Percentiles rank a stretch among this genome's conserved stretches.
phyloP scores from a whole-genome alignment of 306 rosid species.

The Trifolium repens region DNA sequence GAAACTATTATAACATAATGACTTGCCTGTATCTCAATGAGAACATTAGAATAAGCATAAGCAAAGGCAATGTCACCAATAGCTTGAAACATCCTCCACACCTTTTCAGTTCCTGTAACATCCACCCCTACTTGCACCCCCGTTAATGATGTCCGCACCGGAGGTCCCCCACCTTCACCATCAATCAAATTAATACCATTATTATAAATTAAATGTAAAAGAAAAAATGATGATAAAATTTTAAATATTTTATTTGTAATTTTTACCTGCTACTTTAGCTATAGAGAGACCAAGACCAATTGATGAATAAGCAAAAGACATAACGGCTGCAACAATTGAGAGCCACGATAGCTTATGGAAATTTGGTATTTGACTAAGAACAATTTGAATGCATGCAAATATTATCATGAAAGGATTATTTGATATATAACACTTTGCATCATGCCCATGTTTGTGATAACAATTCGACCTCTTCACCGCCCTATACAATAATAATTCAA shows the following conservation, averaged over 20 bases:
- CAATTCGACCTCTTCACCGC: conserved; percentile 91
- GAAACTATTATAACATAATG: neutral
- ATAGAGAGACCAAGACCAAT: conserved; percentile 93
- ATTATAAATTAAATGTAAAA: too few species aligned
- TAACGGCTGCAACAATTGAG: conserved; percentile 92
- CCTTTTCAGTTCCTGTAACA: conserved; percentile 72
- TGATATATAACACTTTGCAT: conserved; percentile 59
- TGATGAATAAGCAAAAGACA: conserved; percentile 91
- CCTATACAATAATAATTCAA: conserved; percentile 42
- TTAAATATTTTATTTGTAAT: too few species aligned
- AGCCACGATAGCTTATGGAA: conserved; percentile 92
- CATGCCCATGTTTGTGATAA: conserved; percentile 81
- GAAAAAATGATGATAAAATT: too few species aligned
- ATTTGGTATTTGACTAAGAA: conserved; percentile 86
- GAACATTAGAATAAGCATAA: conserved; percentile 92
- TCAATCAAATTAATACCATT: too few species aligned
- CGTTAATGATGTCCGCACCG: conserved; percentile 63
- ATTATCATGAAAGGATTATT: conserved; percentile 75
- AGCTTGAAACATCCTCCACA: conserved; percentile 87
- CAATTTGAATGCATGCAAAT: conserved; percentile 72
- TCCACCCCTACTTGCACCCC: conserved; percentile 90
- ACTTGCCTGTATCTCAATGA: conserved; percentile 90
- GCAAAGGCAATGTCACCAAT: conserved; percentile 97
- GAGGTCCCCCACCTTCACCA: conserved; percentile 50
- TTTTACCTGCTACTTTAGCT: conserved; percentile 62